A percentile compares a stretch with the other conserved stretches of the same genome.
Conservation (phyloP, 139 green algal species). For the Spirogloea muscicola region DNA sequence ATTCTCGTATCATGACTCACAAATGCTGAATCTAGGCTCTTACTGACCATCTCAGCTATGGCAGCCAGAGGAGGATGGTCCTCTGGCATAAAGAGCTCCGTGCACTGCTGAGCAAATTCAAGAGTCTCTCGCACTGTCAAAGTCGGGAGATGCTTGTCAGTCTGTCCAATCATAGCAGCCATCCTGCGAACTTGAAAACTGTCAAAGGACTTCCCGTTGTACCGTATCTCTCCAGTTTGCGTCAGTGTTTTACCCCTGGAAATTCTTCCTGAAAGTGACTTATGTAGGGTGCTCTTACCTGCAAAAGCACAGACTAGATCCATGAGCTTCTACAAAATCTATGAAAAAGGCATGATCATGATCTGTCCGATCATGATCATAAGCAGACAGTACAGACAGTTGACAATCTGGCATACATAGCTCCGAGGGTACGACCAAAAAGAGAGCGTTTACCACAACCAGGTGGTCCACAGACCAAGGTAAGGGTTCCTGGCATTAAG, state of each 20-base stretch:
- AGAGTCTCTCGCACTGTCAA: slow-evolving; percentile 31
- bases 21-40: too few species aligned
- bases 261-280: too few species aligned
- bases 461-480: not conserved
- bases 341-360: too few species aligned
- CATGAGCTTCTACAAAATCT: too few species aligned
- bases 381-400: too few species aligned
- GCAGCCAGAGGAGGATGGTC: not conserved
- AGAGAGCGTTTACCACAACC: slow-evolving; percentile 10
- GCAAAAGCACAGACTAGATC: too few species aligned
- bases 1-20: too few species aligned
- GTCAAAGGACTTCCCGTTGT: not conserved
- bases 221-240: slow-evolving; percentile 1
- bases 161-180: slow-evolving; percentile 8
- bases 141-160: slow-evolving; percentile 19
- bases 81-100: not conserved
- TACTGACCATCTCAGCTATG: not conserved
- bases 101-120: slow-evolving; percentile 17
- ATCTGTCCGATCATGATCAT: too few species aligned
- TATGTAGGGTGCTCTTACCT: too few species aligned
- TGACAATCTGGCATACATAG: too few species aligned
- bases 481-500: slow-evolving; percentile 31
- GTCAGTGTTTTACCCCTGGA: not conserved
- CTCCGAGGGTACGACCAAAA: too few species aligned
- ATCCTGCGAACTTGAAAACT: slow-evolving; percentile 6